Conservation (phyloP, 345 rosid species). For the Arabidopsis suecica region DNA sequence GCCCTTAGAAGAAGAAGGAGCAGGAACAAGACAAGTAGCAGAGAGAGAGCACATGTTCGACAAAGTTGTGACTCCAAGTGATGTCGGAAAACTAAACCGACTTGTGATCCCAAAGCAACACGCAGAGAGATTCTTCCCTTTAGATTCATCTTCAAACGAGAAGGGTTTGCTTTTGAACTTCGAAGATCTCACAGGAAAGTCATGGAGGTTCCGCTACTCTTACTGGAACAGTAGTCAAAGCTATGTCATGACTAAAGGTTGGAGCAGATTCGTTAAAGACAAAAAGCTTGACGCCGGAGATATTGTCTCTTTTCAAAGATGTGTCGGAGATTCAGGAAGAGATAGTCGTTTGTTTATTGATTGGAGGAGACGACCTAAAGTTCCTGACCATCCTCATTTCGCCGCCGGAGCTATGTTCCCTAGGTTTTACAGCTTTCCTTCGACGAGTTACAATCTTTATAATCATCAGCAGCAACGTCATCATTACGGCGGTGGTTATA, state of each 20-base stretch:
- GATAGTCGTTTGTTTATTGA: conserved; percentile 70
- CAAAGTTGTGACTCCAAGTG: conserved; percentile 86
- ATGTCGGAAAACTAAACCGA: conserved; percentile 79
- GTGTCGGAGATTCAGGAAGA: conserved; percentile 62
- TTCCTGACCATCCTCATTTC: conserved; percentile 50
- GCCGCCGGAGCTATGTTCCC: conserved; percentile 59
- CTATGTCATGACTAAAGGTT: conserved; percentile 96
- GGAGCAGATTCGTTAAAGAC: conserved; percentile 97
- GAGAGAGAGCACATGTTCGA: conserved; percentile 83
- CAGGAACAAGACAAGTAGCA: conserved; percentile 49
- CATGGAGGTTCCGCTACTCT: conserved; percentile 91
- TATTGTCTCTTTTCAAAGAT: conserved; percentile 83
- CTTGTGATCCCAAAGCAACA: conserved; percentile 89
- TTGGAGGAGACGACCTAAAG: conserved; percentile 77
- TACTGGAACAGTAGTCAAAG: conserved; percentile 98
- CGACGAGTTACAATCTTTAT: conserved; percentile 39
- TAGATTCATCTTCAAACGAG: conserved; percentile 58
- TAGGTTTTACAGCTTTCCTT: conserved; percentile 60
- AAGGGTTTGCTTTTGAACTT: conserved; percentile 89
- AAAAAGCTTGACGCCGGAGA: conserved; percentile 95
- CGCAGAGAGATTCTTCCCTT: conserved; percentile 78
- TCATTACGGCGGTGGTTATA: conserved; percentile 25
- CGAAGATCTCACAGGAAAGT: conserved; percentile 75
- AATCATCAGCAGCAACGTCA: conserved; percentile 46
- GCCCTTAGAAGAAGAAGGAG: conserved; percentile 28